Percentiles rank a stretch among this genome's conserved stretches.
Evolutionary conservation across 441 rosid genomes (phyloP).

Genomic region (Francoa sonchifolia): DNA sequence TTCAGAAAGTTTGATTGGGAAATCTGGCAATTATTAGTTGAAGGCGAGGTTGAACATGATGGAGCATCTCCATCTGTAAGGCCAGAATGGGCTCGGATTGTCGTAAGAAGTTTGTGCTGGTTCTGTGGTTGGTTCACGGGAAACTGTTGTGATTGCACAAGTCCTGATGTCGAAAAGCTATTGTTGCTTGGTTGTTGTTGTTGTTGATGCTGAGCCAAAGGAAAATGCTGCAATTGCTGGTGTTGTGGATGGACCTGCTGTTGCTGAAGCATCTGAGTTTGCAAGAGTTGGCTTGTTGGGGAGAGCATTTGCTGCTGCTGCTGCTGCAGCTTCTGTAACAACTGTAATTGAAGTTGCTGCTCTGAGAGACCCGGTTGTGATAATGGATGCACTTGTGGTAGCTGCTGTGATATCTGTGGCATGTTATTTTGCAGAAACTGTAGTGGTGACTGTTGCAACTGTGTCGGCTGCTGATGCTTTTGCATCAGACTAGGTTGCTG

Average conservation of each 20-base stretch:
- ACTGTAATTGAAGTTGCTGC: slow-evolving; percentile 68
- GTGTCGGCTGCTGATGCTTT: slow-evolving; percentile 57
- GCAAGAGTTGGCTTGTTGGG: slow-evolving; percentile 40
- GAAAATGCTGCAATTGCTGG: slow-evolving; percentile 43
- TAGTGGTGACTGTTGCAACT: slow-evolving; percentile 39
- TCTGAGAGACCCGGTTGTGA: slow-evolving; percentile 49
- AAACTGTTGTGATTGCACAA: slow-evolving; percentile 18
- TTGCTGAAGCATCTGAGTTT: slow-evolving; percentile 44
- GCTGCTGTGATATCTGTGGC: slow-evolving; percentile 51
- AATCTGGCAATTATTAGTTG: slow-evolving; percentile 75
- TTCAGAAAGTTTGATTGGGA: slow-evolving; percentile 47
- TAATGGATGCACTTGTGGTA: slow-evolving; percentile 43
- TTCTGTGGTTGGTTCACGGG: slow-evolving; percentile 37
- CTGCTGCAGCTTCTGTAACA: slow-evolving; percentile 70
- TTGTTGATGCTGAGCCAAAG: slow-evolving; percentile 52
- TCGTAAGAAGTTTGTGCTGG: slow-evolving; percentile 37
- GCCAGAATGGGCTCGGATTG: slow-evolving; percentile 49
- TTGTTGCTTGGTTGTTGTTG: slow-evolving; percentile 41
- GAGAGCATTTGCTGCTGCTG: slow-evolving; percentile 45
- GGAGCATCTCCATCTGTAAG: slow-evolving; percentile 84
- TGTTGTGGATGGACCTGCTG: slow-evolving; percentile 44
- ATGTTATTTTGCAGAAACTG: slow-evolving; percentile 44
- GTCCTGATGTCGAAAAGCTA: slow-evolving; percentile 41
- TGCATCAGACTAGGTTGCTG: slow-evolving; percentile 42
- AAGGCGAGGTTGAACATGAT: slow-evolving; percentile 88